Base-by-base conservation (phyloP, 2,329 filamentous ascomycete genomes). In the Apiospora marii region DNA sequence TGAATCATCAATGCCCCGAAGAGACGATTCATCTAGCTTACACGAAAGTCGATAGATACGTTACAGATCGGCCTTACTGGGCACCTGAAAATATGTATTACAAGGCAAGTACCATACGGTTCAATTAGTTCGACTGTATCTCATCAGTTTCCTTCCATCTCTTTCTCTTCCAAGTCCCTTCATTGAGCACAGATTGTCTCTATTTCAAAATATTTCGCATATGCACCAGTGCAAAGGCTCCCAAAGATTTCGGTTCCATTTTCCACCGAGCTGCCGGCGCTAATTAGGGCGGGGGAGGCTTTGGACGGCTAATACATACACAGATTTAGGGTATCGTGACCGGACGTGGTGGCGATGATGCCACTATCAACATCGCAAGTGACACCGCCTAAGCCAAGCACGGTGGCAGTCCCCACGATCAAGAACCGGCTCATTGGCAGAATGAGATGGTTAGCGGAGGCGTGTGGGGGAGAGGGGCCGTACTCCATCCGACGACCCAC, bases 331-430 rank as follows among this genome's bases (percentile, higher is more conserved):
- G 76, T 76, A 16, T 77, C 74, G 68, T 83, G 81, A 27, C 77
- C 80, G 8, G 82, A 75, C 0, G 79, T 82, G 16, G 80, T 81
- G 12, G 79, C 80, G 49, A 82, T 80, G 37, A 81, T 81, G 16
- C 80, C 80, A 41, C 70, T 69, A 61, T 77, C 74, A 49, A 77
- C 72, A 2, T 72, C 73, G 67, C 75, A 78, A 13, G 77, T 74
- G 61, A 78, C 75, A n/a, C 76, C 76, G 37, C 77, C 76, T 22
- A 75, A 72, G 34, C 76, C 76, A 13, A 74, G 73, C 46, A 77
- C 75, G 16, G 77, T 69, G 53, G 76, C 74, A 61, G 76, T 74
- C 19, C 74, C 61, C 37, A 77, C 37, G 34, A 77, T 74, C 48
- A 76, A 74, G n/a, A 72, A 72, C n/a, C 68, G 53, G 8, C 30